phyloP scores from a whole-genome alignment of 768 basidiomycete species.

The Amanita molliuscula region DNA sequence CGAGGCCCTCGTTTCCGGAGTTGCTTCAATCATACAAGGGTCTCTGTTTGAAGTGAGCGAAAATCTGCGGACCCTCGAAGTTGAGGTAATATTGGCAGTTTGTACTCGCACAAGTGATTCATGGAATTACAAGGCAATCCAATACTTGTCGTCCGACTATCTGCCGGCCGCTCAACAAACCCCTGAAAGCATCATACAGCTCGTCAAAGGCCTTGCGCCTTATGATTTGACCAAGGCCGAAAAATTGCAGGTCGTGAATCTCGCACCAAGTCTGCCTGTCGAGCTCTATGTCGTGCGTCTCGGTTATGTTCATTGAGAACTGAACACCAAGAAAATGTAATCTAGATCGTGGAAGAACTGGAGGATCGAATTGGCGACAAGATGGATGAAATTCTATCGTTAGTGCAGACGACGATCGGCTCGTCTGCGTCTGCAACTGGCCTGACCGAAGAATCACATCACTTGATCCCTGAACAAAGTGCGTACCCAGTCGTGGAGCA shows the following conservation, averaged over 20 bases:
- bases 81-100: slow-evolving; percentile 43
- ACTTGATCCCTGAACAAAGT: slow-evolving; percentile 8
- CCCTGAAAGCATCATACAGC: slow-evolving; percentile 46
- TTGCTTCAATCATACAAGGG: slow-evolving; percentile 8
- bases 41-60: slow-evolving; percentile 49
- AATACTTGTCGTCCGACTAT: slow-evolving; percentile 68
- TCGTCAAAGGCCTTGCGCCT: slow-evolving; percentile 56
- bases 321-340: not conserved
- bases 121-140: slow-evolving; percentile 52
- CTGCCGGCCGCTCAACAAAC: slow-evolving; percentile 63
- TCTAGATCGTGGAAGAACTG: slow-evolving; percentile 86
- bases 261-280: slow-evolving; percentile 71
- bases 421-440: slow-evolving; percentile 3
- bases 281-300: slow-evolving; percentile 80
- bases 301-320: not conserved
- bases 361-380: slow-evolving; percentile 70
- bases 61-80: slow-evolving; percentile 77
- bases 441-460: slow-evolving; percentile 6
- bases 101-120: slow-evolving; percentile 4
- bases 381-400: slow-evolving; percentile 54
- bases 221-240: slow-evolving; percentile 82
- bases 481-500: slow-evolving; percentile 15
- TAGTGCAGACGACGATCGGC: slow-evolving; percentile 29
- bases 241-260: slow-evolving; percentile 87
- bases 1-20: slow-evolving; percentile 15